A percentile compares a stretch with the other conserved stretches of the same genome.
Conservation (phyloP, 805 yeast genomes). For the Cyberlindnera xishuangbannaensis region DNA sequence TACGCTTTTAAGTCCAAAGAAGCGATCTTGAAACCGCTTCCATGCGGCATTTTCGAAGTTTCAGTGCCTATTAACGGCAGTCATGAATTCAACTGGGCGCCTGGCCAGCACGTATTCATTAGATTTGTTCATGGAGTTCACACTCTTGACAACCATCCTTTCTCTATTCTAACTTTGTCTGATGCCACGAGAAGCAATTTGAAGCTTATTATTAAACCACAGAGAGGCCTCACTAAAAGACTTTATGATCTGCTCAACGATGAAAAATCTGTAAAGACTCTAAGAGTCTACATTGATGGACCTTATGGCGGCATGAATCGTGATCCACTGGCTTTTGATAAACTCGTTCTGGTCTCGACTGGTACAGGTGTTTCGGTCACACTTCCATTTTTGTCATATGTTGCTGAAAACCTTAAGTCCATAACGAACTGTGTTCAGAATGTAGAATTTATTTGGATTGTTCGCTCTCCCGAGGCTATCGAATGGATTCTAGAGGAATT, state of each 20-base stretch:
- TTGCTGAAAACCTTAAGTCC: constrained; percentile 10
- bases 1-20: constrained; percentile 34
- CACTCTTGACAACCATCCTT: constrained; percentile 50
- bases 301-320: constrained; percentile 52
- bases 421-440: constrained; percentile 19
- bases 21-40: constrained; percentile 26
- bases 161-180: constrained; percentile 38
- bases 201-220: constrained; percentile 40
- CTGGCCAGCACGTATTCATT: constrained; percentile 52
- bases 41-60: constrained; percentile 31
- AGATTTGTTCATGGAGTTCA: constrained; percentile 38
- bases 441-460: constrained; percentile 42
- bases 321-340: constrained; percentile 39
- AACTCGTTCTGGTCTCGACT: constrained; percentile 35
- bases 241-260: constrained; percentile 28
- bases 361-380: constrained; percentile 52
- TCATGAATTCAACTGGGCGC: constrained; percentile 39
- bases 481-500: constrained; percentile 38
- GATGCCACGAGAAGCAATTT: constrained; percentile 20
- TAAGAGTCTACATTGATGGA: constrained; percentile 43
- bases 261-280: constrained; percentile 17
- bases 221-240: constrained; percentile 40
- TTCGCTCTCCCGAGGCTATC: constrained; percentile 29
- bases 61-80: constrained; percentile 21
- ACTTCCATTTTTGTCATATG: constrained; percentile 35